Evolutionary conservation across 108 stramenopile species (phyloP), one percentile per base, ranked within the genome.

Genomic region (Craspedostauros australis): DNA sequence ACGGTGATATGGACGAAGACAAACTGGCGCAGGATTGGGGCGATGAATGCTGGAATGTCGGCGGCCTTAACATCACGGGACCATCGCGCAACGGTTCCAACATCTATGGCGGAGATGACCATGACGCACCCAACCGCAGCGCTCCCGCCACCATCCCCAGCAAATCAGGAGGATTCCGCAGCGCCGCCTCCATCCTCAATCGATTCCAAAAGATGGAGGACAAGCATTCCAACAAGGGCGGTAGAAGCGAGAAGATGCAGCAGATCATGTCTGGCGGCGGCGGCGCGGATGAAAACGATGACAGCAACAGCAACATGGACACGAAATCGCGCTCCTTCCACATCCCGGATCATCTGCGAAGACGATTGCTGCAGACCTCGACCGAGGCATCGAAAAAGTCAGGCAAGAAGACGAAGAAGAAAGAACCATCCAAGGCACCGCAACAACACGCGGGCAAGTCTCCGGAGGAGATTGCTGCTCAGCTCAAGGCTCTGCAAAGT

Each of bases 321-420:
- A 48, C 14, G 43, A 54, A 21, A 44, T 43, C 39, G 0, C 33
- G 28, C 5, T 47, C 70, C 1, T 57, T 78, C 28, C 59, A 48
- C 16, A 82, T 80, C 21, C 82, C 82, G 7, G 62, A 58, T n/a
- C 82, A 84, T 54, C 61, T 84, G 25, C 39, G 62, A 45, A 38
- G 20, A n/a, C 40, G 52, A 9, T 43, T 67, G 42, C 68, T 69
- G 7, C 70, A 72, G 42, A 68, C 72, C 28, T 53, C 52, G 7
- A 69, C 66, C 16, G 50, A 44, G 8, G 57, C 41, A 4, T 40
- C 55, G 48, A 74, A 62, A 36, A 77, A 64, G 20, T 12, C 56
- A 34, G 9, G 36, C 1, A 44, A 44, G 43, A 39, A 41, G 41
- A 30, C 11, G 21, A 7, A 18, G 18, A 50, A 49, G 25, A 33